Evolutionary conservation across 179 eudicot genomes (phyloP).

Genomic region (Nepenthes alata): DNA sequence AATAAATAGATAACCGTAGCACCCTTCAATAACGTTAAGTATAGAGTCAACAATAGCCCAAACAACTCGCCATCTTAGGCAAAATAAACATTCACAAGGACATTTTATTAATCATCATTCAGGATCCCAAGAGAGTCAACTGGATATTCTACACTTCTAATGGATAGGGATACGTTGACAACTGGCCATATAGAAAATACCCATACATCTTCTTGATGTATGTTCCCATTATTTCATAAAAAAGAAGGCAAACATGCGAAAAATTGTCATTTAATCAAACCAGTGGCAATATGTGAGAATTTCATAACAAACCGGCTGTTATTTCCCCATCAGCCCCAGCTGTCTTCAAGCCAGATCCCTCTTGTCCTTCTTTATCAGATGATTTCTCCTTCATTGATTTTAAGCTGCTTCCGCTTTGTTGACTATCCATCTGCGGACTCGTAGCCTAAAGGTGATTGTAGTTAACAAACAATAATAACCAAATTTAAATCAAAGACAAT

Average conservation of each 20-base stretch:
- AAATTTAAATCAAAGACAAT: background rate
- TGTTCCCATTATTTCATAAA: background rate
- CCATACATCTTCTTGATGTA: background rate
- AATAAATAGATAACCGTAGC: background rate
- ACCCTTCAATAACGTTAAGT: too few species aligned
- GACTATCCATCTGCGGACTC: conserved; percentile 88
- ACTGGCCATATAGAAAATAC: too few species aligned
- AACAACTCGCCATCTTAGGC: too few species aligned
- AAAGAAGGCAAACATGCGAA: background rate
- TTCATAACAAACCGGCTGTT: conserved; percentile 58
- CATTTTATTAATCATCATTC: too few species aligned
- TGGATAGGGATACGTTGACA: too few species aligned
- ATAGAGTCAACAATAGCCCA: too few species aligned
- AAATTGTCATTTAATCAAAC: background rate
- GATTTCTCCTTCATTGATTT: conserved; percentile 86
- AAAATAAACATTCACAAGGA: too few species aligned
- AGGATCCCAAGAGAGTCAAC: too few species aligned
- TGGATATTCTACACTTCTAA: too few species aligned
- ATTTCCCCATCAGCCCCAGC: conserved; percentile 96
- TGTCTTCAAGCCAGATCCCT: conserved; percentile 65
- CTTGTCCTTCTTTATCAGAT: conserved; percentile 72
- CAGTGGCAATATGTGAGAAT: background rate
- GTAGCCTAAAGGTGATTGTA: conserved; percentile 45
- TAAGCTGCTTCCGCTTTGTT: conserved; percentile 64
- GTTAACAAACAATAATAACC: background rate